phyloP scores from a whole-genome alignment of 2,329 filamentous ascomycete genomes.

The Epichloe baconii region DNA sequence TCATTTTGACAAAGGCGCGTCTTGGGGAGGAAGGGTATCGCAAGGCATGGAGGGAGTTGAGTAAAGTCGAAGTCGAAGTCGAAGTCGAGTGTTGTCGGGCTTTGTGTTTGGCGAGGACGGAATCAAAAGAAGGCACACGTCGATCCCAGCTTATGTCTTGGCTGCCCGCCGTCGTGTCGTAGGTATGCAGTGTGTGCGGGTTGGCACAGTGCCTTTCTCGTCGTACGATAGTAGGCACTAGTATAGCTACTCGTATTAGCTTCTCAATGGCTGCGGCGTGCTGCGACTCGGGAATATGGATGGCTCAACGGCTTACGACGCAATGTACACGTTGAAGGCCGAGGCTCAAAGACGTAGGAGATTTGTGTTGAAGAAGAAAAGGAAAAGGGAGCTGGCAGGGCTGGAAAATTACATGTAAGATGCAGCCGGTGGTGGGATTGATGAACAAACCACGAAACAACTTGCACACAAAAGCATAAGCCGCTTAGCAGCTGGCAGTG shows the following conservation, averaged over 20 bases:
- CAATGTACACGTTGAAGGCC: not conserved
- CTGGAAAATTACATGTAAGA: too few relatives aligned
- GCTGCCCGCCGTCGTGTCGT: not conserved
- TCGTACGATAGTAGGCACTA: not conserved
- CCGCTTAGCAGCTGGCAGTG: too few relatives aligned
- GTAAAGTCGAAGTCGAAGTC: not conserved
- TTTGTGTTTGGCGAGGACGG: not conserved
- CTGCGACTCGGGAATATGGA: not conserved
- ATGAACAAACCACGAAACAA: too few relatives aligned
- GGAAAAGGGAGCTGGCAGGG: too few relatives aligned
- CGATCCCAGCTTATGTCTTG: not conserved
- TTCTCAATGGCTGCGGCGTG: not conserved
- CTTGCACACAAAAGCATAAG: too few relatives aligned
- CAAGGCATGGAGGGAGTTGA: slow-evolving; percentile 17
- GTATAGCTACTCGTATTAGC: not conserved
- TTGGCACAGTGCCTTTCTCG: not conserved
- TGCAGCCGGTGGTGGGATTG: too few relatives aligned
- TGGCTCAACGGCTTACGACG: slow-evolving; percentile 4
- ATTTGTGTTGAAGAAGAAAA: too few relatives aligned
- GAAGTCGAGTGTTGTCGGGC: not conserved
- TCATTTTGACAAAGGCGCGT: slow-evolving; percentile 50
- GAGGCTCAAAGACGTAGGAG: not conserved
- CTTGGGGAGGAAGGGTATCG: slow-evolving; percentile 14
- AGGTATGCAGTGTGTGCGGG: not conserved
- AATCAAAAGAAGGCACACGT: not conserved